These are phyloP conservation scores for Colletotrichum abscissum DNA, from an alignment of 2,329 filamentous ascomycete species.

Conservation along the genomic window DNA sequence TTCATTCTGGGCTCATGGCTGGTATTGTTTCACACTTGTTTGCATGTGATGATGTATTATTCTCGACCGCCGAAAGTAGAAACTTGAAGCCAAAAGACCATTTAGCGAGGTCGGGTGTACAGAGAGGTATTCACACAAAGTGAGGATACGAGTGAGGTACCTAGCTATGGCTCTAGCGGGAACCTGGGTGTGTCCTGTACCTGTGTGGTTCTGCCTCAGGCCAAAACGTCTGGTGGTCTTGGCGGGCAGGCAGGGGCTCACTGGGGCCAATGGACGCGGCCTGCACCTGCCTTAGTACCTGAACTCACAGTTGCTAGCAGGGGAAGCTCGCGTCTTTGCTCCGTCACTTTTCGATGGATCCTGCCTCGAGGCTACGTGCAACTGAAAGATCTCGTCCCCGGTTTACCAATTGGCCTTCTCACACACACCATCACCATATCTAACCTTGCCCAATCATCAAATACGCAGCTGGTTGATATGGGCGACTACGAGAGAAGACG, in stretches of 20 bases:
- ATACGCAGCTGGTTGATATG: slow-evolving; percentile 48
- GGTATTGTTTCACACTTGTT: no score
- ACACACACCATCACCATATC: neutral
- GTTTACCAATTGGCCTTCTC: neutral
- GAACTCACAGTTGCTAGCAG: slow-evolving; percentile 20
- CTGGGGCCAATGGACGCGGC: slow-evolving; percentile 7
- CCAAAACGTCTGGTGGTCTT: slow-evolving; percentile 1
- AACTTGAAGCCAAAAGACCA: neutral
- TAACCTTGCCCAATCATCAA: neutral
- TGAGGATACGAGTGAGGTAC: no score
- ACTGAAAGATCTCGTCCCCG: neutral
- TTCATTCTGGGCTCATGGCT: neutral
- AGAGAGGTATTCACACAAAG: no score
- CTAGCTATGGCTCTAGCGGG: neutral
- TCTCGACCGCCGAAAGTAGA: no score
- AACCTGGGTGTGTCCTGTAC: neutral
- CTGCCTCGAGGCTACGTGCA: slow-evolving; percentile 17
- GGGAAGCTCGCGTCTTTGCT: slow-evolving; percentile 29
- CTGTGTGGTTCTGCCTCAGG: slow-evolving; percentile 34
- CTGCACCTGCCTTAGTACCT: neutral
- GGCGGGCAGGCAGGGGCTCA: neutral
- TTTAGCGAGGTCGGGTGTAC: neutral
- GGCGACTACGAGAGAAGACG: slow-evolving; percentile 69
- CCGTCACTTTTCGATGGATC: slow-evolving; percentile 32
- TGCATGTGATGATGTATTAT: neutral